Base-by-base conservation (phyloP, 768 basidiomycete genomes). In the Daedaleopsis sinensis region DNA sequence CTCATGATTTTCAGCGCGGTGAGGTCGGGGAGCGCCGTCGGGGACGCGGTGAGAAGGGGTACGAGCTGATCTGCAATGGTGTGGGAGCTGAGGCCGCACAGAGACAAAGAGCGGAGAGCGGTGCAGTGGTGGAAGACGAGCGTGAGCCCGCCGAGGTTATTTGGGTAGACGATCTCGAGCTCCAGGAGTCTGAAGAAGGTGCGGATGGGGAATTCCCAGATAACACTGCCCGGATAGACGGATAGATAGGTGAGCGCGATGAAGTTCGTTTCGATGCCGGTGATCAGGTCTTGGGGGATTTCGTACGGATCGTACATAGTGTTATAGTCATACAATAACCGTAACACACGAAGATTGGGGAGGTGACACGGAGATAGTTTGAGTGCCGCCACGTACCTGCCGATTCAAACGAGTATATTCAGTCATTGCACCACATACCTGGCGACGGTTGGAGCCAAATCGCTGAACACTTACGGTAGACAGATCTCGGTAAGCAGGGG, bases 1-100 rank as follows among this genome's bases (percentile, higher is more conserved):
- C 46, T 7, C 21, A 54, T 15, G 6, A 62, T 46, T 55, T 65
- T 65, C 38, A 65, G 51, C 3, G 61, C 56, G 12, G 38, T 27
- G 21, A 65, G 37, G 5, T 37, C 15, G 4, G 61, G 65, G 5
- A 65, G 36, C 0, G 61, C 49, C 9, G 24, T 36, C 9, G 58
- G 50, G 18, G 50, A 13, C 13, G 21, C 19, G n/a, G 12, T 44
- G 13, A 65, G n/a, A 2, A 37, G 51, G 21, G 23, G 6, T 7
- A n/a, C 15, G 5, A 59, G 27, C 21, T 24, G 47, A n/a, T n/a
- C n/a, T n/a, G n/a, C n/a, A n/a, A n/a, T n/a, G n/a, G 15, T 21
- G 21, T 5, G 47, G 6, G 19, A n/a, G 2, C 5, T 18, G 5
- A 24, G 12, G 19, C 21, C 42, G 9, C 19, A 39, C n/a, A 52